Base-by-base conservation (phyloP, 2,329 filamentous ascomycete genomes). In the Capronia americana region DNA sequence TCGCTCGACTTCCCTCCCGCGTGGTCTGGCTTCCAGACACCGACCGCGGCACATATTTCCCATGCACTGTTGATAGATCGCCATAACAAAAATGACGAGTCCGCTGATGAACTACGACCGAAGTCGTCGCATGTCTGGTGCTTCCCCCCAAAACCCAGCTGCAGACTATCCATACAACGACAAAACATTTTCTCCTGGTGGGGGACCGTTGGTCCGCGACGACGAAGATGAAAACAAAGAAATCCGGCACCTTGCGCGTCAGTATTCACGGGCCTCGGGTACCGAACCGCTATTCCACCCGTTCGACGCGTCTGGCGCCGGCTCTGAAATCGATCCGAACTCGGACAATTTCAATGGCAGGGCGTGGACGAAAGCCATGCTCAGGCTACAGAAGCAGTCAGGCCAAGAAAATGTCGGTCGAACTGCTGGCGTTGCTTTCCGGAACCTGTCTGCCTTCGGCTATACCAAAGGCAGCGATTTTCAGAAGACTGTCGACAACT, bases 401-500 rank as follows among this genome's bases (percentile, higher is more conserved):
- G 68, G 68, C 30, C 68, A 68, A 34, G 58, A 64, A 24, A 65
- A 73, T 73, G 58, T 68, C 26, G 66, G 73, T 71, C 34, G 78
- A 20, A 76, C 74, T 1, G 75, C 77, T 0, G 81, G 80, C 3
- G 74, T 82, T 11, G 78, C 79, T 0, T 83, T 83, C 68, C 77
- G 77, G 38, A 77, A 82, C 32, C 73, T 83, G 32, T 79, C 77
- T 57, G 81, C 79, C 4, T 82, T 78, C 62, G 82, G 81, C 0
- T 79, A 79, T 68, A 75, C 80, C 34, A 75, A 76, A 75, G 5
- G 76, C 79, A 17, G 78, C 79, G 77, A 84, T 69, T 82, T 80
- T 63, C 78, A 84, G 71, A 78, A 77, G 64, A 75, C 77, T 68
- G 77, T 84, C 41, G 74, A 74, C 44, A 78, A 83, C 63, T 73